phyloP scores from a whole-genome alignment of 306 rosid species.

The Cucumis sativus region DNA sequence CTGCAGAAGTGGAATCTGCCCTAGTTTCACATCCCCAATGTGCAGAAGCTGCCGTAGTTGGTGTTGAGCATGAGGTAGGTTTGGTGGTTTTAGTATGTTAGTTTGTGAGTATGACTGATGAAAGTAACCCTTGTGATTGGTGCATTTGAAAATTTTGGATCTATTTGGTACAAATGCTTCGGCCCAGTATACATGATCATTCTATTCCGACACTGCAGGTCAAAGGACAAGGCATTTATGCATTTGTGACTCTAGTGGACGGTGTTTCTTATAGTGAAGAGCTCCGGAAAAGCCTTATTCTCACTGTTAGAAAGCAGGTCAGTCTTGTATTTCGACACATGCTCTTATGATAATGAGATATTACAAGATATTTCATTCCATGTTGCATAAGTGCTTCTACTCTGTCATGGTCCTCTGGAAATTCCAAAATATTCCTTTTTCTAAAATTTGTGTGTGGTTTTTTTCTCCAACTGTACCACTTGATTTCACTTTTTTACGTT shows the following conservation, averaged over 20 bases:
- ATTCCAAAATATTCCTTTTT: background rate
- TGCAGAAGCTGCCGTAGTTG: constrained; percentile 99
- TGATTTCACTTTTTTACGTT: background rate
- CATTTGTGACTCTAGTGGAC: constrained; percentile 79
- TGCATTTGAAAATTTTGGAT: background rate
- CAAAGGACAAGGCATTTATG: constrained; percentile 93
- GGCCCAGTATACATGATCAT: background rate
- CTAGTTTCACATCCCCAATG: constrained; percentile 83
- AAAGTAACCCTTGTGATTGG: background rate
- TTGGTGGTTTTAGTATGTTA: constrained; percentile 4
- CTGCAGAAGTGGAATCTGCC: constrained; percentile 99
- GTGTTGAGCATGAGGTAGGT: constrained; percentile 87
- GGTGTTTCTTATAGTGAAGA: constrained; percentile 88
- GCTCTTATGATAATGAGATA: background rate
- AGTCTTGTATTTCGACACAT: constrained; percentile 6
- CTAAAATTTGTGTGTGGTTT: background rate
- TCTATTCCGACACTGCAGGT: constrained; percentile 36
- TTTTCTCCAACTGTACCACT: background rate
- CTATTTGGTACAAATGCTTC: constrained; percentile 4
- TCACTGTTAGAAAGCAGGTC: constrained; percentile 80
- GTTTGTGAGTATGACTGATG: background rate
- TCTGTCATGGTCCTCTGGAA: background rate
- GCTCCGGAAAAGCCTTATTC: constrained; percentile 66
- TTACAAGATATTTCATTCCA: background rate
- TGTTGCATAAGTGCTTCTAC: background rate